A percentile compares a stretch with the other conserved stretches of the same genome.
phyloP scores from a whole-genome alignment of 169 alveolate species.

The Eimeria falciformis region DNA sequence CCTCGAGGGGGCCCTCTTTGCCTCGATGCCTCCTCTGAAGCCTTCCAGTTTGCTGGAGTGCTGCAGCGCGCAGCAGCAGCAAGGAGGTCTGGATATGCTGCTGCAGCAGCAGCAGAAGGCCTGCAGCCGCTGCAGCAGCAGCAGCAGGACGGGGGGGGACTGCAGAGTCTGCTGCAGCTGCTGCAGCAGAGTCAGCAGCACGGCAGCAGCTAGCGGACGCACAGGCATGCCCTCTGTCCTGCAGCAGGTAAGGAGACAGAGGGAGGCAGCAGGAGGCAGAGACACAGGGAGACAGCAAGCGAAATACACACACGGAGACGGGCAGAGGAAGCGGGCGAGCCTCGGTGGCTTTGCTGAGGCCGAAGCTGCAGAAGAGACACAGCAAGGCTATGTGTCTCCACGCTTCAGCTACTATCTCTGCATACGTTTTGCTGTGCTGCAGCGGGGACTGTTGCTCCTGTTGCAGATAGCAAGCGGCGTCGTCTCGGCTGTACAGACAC shows the following conservation, averaged over 20 bases:
- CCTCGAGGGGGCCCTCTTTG: constrained; percentile 22
- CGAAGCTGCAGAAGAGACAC: not conserved
- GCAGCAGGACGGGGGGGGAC: not conserved
- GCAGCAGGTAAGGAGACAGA: constrained; percentile 45
- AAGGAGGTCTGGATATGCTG: constrained; percentile 31
- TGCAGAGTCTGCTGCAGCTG: constrained; percentile 59
- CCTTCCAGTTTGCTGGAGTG: constrained; percentile 46
- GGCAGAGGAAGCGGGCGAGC: not conserved
- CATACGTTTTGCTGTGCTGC: not conserved
- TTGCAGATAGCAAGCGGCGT: constrained; percentile 36
- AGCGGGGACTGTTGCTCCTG: constrained; percentile 68
- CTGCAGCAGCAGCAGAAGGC: constrained; percentile 52
- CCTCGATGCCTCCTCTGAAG: not conserved
- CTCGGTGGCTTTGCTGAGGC: not conserved
- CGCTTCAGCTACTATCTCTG: not conserved
- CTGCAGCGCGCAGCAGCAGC: constrained; percentile 72
- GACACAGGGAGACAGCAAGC: not conserved
- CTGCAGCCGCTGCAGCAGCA: constrained; percentile 37
- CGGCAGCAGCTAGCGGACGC: constrained; percentile 69
- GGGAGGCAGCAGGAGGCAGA: not conserved
- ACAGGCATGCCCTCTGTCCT: constrained; percentile 40
- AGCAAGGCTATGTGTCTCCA: not conserved
- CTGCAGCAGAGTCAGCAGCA: constrained; percentile 70
- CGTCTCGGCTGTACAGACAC: constrained; percentile 64
- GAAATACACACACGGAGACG: not conserved